Evolutionary conservation across 1,284 basidiomycete genomes (phyloP).

Genomic region (Acaromyces ingoldii): DNA sequence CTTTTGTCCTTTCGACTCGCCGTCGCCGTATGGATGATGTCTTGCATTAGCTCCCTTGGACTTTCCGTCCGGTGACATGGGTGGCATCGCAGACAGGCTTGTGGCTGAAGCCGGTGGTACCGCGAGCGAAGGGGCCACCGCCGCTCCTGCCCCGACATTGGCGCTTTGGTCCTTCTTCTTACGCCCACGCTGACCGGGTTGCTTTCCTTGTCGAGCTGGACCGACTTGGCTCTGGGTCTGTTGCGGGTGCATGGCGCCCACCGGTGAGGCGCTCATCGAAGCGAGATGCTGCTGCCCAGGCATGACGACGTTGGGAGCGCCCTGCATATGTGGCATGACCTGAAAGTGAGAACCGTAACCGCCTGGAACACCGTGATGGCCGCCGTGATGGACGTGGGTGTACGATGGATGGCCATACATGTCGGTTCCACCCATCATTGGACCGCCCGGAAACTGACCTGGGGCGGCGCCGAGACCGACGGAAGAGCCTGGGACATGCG

Average conservation of each 20-base stretch:
- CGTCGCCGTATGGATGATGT: constrained; percentile 10
- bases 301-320: background rate
- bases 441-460: constrained; percentile 3
- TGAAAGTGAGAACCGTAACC: constrained; percentile 3
- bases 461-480: background rate
- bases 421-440: constrained; percentile 2
- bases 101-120: too few relatives aligned
- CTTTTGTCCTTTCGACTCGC: background rate
- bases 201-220: too few relatives aligned
- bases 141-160: too few relatives aligned
- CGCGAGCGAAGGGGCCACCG: too few relatives aligned
- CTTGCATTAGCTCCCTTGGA: background rate
- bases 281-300: background rate
- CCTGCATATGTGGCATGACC: background rate
- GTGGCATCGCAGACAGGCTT: too few relatives aligned
- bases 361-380: background rate
- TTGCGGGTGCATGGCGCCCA: too few relatives aligned
- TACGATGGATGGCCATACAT: constrained; percentile 6
- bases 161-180: too few relatives aligned
- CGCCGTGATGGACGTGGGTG: constrained; percentile 4
- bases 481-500: constrained; percentile 7
- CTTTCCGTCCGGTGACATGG: too few relatives aligned
- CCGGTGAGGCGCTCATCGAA: too few relatives aligned
- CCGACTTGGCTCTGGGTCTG: too few relatives aligned
- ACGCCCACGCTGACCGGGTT: too few relatives aligned